phyloP scores from a whole-genome alignment of 1,284 basidiomycete species.

The Apiotrichum mycotoxinovorans region DNA sequence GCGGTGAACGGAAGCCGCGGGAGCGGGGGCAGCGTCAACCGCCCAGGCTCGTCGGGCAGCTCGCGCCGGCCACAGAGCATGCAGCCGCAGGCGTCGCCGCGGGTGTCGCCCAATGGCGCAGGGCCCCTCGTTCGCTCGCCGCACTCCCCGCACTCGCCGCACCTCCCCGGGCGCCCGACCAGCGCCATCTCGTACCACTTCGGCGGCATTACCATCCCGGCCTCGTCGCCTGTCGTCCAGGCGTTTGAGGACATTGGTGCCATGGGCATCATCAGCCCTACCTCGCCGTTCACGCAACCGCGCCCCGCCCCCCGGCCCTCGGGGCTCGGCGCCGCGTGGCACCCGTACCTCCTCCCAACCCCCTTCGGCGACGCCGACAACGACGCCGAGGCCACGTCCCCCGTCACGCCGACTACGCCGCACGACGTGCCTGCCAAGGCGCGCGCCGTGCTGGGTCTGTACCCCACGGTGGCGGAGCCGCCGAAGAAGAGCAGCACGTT shows the following conservation, averaged over 20 bases:
- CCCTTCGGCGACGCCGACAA: not conserved
- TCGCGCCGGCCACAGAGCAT: not conserved
- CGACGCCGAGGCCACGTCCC: not conserved
- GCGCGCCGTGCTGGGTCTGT: not conserved
- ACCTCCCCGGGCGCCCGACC: not conserved
- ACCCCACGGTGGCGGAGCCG: not conserved
- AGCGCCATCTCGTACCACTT: not conserved
- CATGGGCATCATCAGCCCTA: not conserved
- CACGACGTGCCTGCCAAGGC: not conserved
- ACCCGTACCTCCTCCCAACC: not conserved
- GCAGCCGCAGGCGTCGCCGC: not conserved
- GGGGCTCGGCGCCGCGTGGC: not conserved
- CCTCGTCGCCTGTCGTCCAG: not conserved
- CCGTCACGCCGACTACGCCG: not conserved
- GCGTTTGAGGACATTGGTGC: slow-evolving; percentile 3
- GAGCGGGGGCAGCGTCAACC: not conserved
- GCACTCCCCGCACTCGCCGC: not conserved
- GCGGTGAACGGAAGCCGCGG: too few relatives aligned
- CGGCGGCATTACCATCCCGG: not conserved
- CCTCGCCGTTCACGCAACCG: not conserved
- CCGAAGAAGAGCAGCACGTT: not conserved
- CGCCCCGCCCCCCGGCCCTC: not conserved
- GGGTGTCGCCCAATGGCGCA: not conserved
- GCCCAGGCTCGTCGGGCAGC: not conserved
- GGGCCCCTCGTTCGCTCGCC: too few relatives aligned